These are phyloP conservation scores for Camellia oleifera DNA, from an alignment of 179 eudicot species.

Conservation along the genomic window DNA sequence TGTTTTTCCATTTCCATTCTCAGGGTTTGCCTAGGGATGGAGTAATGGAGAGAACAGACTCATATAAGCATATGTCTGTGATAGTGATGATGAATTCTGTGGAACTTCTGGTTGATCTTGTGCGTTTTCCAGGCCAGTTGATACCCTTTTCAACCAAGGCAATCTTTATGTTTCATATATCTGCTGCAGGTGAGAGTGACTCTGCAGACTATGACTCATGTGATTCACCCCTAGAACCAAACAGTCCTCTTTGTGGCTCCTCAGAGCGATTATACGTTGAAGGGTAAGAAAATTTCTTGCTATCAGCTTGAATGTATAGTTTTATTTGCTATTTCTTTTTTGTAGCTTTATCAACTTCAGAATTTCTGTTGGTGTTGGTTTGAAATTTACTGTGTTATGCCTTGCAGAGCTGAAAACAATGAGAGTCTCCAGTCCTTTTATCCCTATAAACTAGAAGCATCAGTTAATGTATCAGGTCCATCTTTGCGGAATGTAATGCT, in stretches of 20 bases:
- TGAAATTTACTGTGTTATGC: slow-evolving; percentile 14
- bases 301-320: background rate
- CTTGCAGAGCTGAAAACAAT: slow-evolving; percentile 56
- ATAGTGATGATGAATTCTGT: slow-evolving; percentile 63
- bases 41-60: slow-evolving; percentile 50
- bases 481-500: slow-evolving; percentile 45
- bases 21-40: slow-evolving; percentile 84
- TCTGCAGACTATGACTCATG: slow-evolving; percentile 88
- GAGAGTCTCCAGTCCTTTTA: slow-evolving; percentile 33
- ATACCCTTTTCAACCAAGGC: slow-evolving; percentile 79
- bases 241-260: slow-evolving; percentile 62
- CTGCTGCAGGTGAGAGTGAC: slow-evolving; percentile 76
- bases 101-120: slow-evolving; percentile 77
- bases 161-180: slow-evolving; percentile 59
- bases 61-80: slow-evolving; percentile 76
- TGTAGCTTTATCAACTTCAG: background rate
- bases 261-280: slow-evolving; percentile 54
- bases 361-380: background rate
- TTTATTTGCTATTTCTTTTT: too few relatives aligned
- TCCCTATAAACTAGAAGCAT: slow-evolving; percentile 38
- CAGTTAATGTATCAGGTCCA: slow-evolving; percentile 36
- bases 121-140: slow-evolving; percentile 78
- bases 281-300: slow-evolving; percentile 35
- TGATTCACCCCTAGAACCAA: slow-evolving; percentile 85
- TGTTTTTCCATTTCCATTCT: slow-evolving; percentile 11